Percentiles rank a stretch among this genome's conserved stretches.
phyloP scores from a whole-genome alignment of 805 yeast species.

The Saccharomycopsis sp. region DNA sequence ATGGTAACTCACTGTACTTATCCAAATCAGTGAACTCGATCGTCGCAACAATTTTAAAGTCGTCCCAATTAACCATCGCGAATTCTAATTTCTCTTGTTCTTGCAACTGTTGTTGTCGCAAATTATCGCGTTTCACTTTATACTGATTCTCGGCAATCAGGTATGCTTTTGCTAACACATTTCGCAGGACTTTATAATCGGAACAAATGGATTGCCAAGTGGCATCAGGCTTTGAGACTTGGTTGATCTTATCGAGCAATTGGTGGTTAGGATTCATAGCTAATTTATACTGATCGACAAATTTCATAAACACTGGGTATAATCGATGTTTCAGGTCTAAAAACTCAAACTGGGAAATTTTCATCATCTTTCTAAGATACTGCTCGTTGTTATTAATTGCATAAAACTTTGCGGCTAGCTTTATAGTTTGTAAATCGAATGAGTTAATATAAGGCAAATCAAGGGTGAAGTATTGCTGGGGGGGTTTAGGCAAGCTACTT shows the following conservation, averaged over 20 bases:
- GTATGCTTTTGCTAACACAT: slow-evolving; percentile 41
- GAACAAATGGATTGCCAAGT: slow-evolving; percentile 22
- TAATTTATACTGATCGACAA: slow-evolving; percentile 49
- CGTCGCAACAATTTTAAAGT: slow-evolving; percentile 64
- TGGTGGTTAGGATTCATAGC: slow-evolving; percentile 24
- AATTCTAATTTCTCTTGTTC: slow-evolving; percentile 43
- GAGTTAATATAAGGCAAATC: slow-evolving; percentile 37
- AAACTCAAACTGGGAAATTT: slow-evolving; percentile 56
- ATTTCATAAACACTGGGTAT: slow-evolving; percentile 41
- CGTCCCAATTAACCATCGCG: slow-evolving; percentile 84
- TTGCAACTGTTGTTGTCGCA: slow-evolving; percentile 24
- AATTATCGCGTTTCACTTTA: slow-evolving; percentile 32
- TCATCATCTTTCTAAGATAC: slow-evolving; percentile 27
- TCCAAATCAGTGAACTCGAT: slow-evolving; percentile 59
- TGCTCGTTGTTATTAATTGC: slow-evolving; percentile 50
- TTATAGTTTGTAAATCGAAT: slow-evolving; percentile 61
- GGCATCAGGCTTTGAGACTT: neutral
- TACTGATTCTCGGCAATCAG: slow-evolving; percentile 49
- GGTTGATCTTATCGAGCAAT: neutral
- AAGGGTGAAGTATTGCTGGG: slow-evolving; percentile 29
- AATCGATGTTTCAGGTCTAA: slow-evolving; percentile 53
- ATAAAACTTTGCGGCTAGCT: slow-evolving; percentile 62
- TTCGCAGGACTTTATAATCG: slow-evolving; percentile 25
- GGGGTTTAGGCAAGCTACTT: slow-evolving; percentile 22
- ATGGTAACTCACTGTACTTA: slow-evolving; percentile 43